Percentiles rank a stretch among this genome's conserved stretches.
Evolutionary conservation across 768 basidiomycete genomes (phyloP).

Genomic region (Macrolepiota albuminosa): DNA sequence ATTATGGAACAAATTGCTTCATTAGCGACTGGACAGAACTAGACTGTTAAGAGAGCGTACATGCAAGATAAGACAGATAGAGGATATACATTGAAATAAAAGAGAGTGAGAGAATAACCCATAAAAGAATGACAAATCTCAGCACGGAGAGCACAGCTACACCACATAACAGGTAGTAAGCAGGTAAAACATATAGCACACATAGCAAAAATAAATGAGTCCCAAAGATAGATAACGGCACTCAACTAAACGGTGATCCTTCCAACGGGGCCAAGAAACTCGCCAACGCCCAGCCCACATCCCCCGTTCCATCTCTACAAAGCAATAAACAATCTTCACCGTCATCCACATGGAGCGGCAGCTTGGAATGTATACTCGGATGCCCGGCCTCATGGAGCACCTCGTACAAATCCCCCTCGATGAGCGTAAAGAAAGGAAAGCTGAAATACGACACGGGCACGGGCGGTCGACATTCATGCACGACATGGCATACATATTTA

Average conservation of each 20-base stretch:
- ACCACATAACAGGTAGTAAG: background rate
- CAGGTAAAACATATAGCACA: background rate
- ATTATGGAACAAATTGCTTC: background rate
- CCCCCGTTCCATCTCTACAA: conserved; percentile 49
- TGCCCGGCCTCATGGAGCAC: conserved; percentile 77
- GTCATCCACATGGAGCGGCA: conserved; percentile 74
- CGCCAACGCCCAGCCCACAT: conserved; percentile 77
- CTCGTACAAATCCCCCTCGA: conserved; percentile 55
- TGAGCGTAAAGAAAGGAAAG: conserved; percentile 74
- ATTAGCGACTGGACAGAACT: background rate
- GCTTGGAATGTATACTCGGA: conserved; percentile 64
- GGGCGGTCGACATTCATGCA: conserved; percentile 67
- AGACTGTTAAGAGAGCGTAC: background rate
- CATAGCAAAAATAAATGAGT: background rate
- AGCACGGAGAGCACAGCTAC: background rate
- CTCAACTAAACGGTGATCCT: conserved; percentile 6
- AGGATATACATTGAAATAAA: background rate
- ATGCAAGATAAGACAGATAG: background rate
- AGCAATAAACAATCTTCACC: conserved; percentile 77
- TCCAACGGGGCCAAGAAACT: conserved; percentile 70
- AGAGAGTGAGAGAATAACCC: background rate
- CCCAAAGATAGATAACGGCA: background rate
- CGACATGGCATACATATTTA: conserved; percentile 62
- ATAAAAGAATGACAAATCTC: background rate
- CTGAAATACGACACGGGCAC: conserved; percentile 60